phyloP scores from a whole-genome alignment of 2,329 filamentous ascomycete species.

The Alternaria ethzedia region DNA sequence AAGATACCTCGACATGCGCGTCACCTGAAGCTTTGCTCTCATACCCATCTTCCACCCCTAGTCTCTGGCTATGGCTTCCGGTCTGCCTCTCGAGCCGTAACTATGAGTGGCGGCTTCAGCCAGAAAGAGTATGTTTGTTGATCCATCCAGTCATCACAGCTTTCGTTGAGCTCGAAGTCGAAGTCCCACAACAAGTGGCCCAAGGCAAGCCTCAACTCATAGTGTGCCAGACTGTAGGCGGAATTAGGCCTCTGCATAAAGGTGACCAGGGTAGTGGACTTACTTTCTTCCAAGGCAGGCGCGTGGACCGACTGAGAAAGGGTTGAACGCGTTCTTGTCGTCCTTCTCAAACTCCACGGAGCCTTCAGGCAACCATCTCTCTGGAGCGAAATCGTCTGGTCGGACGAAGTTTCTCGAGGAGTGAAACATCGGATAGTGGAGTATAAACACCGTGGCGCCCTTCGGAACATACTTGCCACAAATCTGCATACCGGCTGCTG shows the following conservation, averaged over 20 bases:
- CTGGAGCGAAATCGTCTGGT: background rate
- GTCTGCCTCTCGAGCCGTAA: background rate
- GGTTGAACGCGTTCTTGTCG: constrained; percentile 5
- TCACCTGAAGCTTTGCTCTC: background rate
- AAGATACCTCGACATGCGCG: background rate
- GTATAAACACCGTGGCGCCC: constrained; percentile 1
- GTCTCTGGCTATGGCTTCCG: background rate
- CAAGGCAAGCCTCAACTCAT: constrained; percentile 3
- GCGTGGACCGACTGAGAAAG: constrained; percentile 3
- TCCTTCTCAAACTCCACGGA: constrained; percentile 1
- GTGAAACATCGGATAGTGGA: constrained; percentile 3
- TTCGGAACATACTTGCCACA: background rate
- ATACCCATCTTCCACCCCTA: background rate
- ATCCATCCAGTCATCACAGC: background rate
- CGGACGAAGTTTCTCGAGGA: constrained; percentile 3
- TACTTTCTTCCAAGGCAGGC: constrained; percentile 9
- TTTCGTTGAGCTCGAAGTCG: constrained; percentile 1
- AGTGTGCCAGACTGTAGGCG: background rate
- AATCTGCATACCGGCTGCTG: constrained; percentile 1
- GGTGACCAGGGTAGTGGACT: background rate
- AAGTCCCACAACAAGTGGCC: constrained; percentile 1
- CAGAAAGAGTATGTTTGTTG: constrained; percentile 5
- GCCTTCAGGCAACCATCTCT: constrained; percentile 2
- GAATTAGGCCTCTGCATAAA: background rate
- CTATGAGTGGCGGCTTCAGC: constrained; percentile 3